Base-by-base conservation (phyloP, 2,329 filamentous ascomycete genomes). In the Venturiaceae sp. region DNA sequence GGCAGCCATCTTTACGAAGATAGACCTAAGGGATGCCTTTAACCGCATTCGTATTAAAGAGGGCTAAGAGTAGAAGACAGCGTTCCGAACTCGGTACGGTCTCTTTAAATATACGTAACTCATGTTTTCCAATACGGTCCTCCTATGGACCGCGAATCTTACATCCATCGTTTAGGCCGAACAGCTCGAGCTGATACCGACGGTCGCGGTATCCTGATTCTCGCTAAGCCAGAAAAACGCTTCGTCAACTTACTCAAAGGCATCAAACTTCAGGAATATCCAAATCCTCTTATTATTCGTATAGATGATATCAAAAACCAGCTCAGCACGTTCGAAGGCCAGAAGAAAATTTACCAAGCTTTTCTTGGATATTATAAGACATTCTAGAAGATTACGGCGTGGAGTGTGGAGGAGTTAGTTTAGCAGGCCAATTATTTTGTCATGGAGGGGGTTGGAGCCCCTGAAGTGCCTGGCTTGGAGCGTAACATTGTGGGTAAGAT, bases 61-160 rank as follows among this genome's bases (percentile, higher is more conserved):
- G n/a, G n/a, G n/a, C n/a, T n/a, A n/a, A n/a, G n/a, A n/a, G n/a
- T n/a, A n/a, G n/a, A n/a, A n/a, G n/a, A n/a, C n/a, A n/a, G n/a
- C n/a, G n/a, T n/a, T n/a, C n/a, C n/a, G n/a, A n/a, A n/a, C n/a
- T n/a, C 71, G 94, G 94, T 57, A 76, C 97, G 58, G 94, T 97
- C 75, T 97, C 99, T 60, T 94, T 94, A 33, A 87, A 90, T n/a
- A n/a, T n/a, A n/a, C 64, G 94, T 99, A 46, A 96, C 95, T 76
- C 75, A 96, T 33, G 94, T 99, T 56, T 84, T 97, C 68, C 97
- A 99, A 68, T 85, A 94, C 53, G 96, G 92, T 0, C 96, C 96
- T 75, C 94, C 92, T 30, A 75, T 97, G 61, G 96, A 92, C 0
- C 91, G 94, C 41, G 94, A 97, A 73, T 92, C 97, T 69, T 97